A percentile compares a stretch with the other conserved stretches of the same genome.
Evolutionary conservation across 2,329 filamentous ascomycete species (phyloP).

Genomic region (Karstenula rhodostoma): DNA sequence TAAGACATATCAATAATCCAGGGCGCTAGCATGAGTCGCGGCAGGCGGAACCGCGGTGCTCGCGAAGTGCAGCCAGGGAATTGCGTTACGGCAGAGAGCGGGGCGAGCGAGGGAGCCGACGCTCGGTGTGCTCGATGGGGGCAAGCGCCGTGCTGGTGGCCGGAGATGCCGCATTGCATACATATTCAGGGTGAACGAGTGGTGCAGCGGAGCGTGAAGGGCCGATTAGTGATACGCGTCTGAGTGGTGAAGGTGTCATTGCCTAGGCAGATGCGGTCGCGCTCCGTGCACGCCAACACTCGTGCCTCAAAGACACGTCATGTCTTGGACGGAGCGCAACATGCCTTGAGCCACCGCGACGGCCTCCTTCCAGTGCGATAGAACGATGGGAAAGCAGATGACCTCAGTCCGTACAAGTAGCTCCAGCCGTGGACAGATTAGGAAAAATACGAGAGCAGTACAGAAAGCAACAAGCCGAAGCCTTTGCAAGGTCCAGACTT

Average conservation of each 20-base stretch:
- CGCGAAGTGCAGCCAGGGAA: not conserved
- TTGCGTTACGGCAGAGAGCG: conserved; percentile 2
- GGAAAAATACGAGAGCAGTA: not conserved
- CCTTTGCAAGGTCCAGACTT: conserved; percentile 3
- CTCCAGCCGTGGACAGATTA: not conserved
- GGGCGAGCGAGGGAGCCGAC: not conserved
- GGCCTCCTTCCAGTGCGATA: not conserved
- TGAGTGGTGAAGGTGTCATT: not conserved
- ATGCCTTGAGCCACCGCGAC: not conserved
- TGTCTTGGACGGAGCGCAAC: not conserved
- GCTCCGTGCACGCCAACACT: too few species aligned
- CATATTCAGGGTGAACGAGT: not conserved
- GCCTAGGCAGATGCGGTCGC: not conserved
- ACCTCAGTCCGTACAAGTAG: not conserved
- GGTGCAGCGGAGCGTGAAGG: not conserved
- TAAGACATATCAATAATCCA: not conserved
- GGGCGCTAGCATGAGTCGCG: conserved; percentile 4
- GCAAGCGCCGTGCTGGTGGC: not conserved
- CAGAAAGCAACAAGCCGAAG: conserved; percentile 5
- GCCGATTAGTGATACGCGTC: not conserved
- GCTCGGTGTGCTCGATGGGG: not conserved
- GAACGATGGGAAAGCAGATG: not conserved
- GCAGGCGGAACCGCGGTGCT: not conserved
- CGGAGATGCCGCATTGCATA: not conserved
- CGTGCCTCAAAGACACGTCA: not conserved